phyloP scores from a whole-genome alignment of 2,329 filamentous ascomycete species.

The Orbilia blumenaviensis region DNA sequence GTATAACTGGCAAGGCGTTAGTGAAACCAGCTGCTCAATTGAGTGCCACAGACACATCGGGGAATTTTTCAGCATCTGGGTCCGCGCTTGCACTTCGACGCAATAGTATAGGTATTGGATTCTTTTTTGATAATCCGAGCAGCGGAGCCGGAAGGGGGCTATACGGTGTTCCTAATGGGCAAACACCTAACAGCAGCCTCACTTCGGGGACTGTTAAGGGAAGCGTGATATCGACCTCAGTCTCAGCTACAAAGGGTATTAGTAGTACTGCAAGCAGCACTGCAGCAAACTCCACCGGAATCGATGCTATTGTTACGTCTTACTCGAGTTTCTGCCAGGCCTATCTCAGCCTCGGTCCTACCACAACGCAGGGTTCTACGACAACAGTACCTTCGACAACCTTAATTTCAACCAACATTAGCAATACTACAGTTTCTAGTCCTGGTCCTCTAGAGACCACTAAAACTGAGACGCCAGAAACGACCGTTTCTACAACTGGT shows the following conservation, averaged over 20 bases:
- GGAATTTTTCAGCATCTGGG: background rate
- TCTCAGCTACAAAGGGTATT: background rate
- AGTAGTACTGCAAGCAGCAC: background rate
- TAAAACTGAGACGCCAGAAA: background rate
- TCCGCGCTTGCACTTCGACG: background rate
- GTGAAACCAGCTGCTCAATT: background rate
- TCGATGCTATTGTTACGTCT: background rate
- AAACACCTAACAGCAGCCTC: background rate
- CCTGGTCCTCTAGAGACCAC: background rate
- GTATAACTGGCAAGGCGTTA: background rate
- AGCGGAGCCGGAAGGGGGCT: background rate
- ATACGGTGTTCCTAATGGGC: background rate
- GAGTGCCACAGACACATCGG: background rate
- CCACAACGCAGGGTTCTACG: background rate
- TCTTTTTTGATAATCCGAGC: background rate
- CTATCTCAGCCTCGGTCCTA: background rate
- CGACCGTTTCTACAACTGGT: background rate
- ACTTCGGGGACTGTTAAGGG: background rate
- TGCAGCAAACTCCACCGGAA: background rate
- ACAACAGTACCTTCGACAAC: background rate
- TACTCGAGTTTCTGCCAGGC: slow-evolving; percentile 3
- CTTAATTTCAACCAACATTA: background rate
- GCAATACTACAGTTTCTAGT: background rate
- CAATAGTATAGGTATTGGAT: background rate
- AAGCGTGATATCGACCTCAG: background rate